These are phyloP conservation scores for Rachicladosporium sp. DNA, from an alignment of 2,329 filamentous ascomycete genomes.

Conservation along the genomic window DNA sequence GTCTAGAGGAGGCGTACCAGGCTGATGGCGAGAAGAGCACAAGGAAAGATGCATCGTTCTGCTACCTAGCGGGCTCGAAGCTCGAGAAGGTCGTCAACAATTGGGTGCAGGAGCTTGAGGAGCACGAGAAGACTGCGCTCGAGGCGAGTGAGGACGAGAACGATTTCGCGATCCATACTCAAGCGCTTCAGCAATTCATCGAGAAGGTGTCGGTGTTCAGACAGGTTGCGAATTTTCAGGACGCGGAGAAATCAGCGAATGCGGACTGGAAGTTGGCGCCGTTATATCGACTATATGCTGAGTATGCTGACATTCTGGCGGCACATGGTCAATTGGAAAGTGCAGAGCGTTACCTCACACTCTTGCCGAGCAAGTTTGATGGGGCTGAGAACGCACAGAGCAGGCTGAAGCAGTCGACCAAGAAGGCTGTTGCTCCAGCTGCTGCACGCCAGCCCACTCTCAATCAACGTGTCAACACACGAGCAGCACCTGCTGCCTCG, in stretches of 20 bases:
- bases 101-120: slow-evolving; percentile 81
- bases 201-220: slow-evolving; percentile 98
- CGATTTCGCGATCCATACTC: slow-evolving; percentile 82
- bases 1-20: slow-evolving; percentile 59
- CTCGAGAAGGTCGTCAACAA: slow-evolving; percentile 93
- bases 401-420: slow-evolving; percentile 74
- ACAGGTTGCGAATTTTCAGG: slow-evolving; percentile 81
- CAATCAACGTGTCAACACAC: slow-evolving; percentile 2
- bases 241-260: slow-evolving; percentile 56
- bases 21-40: slow-evolving; percentile 38
- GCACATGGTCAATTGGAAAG: slow-evolving; percentile 75
- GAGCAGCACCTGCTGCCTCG: slow-evolving; percentile 6
- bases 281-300: slow-evolving; percentile 88
- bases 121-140: slow-evolving; percentile 65
- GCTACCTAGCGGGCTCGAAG: slow-evolving; percentile 89
- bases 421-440: slow-evolving; percentile 29
- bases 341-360: slow-evolving; percentile 81
- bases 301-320: slow-evolving; percentile 92
- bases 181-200: slow-evolving; percentile 80
- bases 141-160: slow-evolving; percentile 56
- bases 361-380: slow-evolving; percentile 72
- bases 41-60: slow-evolving; percentile 88
- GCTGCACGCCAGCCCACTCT: slow-evolving; percentile 29
- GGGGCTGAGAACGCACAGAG: slow-evolving; percentile 78
- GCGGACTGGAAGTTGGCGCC: slow-evolving; percentile 80